Evolutionary conservation across 768 basidiomycete genomes (phyloP).

Genomic region (Phylloporus sp.): DNA sequence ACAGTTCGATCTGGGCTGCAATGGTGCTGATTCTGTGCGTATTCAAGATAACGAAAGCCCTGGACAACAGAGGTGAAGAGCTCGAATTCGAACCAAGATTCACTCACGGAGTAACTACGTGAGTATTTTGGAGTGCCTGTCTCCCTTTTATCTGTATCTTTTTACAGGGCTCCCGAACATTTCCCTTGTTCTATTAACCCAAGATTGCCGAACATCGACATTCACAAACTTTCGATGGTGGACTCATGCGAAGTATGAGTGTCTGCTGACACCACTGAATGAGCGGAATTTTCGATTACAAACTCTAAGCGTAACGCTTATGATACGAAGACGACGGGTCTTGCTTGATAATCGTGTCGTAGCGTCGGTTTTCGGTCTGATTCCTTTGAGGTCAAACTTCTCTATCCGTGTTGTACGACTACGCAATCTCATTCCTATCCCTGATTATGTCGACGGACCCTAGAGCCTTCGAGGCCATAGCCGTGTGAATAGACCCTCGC

Average conservation of each 20-base stretch:
- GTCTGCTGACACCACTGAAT: not conserved
- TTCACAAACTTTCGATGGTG: not conserved
- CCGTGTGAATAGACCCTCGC: no score
- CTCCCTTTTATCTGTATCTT: not conserved
- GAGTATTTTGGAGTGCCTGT: not conserved
- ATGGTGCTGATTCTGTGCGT: slow-evolving; percentile 25
- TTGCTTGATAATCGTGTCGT: no score
- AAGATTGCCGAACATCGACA: not conserved
- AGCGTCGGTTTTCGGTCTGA: no score
- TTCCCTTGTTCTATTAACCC: slow-evolving; percentile 14
- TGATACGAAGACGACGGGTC: no score
- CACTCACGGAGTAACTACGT: slow-evolving; percentile 13
- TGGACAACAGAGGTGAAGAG: slow-evolving; percentile 23
- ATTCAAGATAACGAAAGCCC: slow-evolving; percentile 23
- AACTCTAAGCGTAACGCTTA: no score
- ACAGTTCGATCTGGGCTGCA: slow-evolving; percentile 28
- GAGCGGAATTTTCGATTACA: not conserved
- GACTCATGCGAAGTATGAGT: not conserved
- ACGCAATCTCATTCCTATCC: no score
- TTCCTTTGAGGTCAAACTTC: no score
- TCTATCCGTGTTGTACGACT: no score
- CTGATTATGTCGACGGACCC: no score
- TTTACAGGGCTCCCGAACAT: slow-evolving; percentile 6
- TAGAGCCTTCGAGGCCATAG: no score
- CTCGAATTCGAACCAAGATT: slow-evolving; percentile 17